Percentiles rank a stretch among this genome's conserved stretches.
Conservation (phyloP, 371 early-diverging fungal genomes). For the Rhizomucor pusillus region DNA sequence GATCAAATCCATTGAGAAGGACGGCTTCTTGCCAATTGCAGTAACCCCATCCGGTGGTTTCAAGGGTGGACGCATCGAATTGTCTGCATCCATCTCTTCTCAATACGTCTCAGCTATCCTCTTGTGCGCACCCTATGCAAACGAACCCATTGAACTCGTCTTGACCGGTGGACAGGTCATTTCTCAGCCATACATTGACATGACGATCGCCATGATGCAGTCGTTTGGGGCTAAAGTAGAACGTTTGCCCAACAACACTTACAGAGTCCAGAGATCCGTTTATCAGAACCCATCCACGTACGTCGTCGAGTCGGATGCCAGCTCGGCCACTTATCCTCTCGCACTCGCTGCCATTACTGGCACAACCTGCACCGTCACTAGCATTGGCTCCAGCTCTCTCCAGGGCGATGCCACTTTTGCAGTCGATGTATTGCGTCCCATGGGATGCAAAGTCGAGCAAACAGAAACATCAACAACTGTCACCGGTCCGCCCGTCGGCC, state of each 20-base stretch:
- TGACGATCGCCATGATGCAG: conserved; percentile 98
- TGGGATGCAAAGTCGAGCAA: conserved; percentile 90
- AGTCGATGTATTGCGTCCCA: conserved; percentile 84
- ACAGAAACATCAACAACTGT: conserved; percentile 88
- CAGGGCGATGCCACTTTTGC: conserved; percentile 95
- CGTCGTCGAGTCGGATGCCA: conserved; percentile 95
- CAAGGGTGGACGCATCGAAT: conserved; percentile 84
- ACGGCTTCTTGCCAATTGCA: conserved; percentile 87
- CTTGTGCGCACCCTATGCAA: conserved; percentile 93
- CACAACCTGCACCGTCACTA: conserved; percentile 81
- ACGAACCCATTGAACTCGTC: conserved; percentile 74
- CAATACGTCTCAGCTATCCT: conserved; percentile 98
- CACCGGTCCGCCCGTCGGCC: conserved; percentile 78
- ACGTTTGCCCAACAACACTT: conserved; percentile 74
- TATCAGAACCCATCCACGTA: conserved; percentile 84
- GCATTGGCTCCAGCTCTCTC: conserved; percentile 86
- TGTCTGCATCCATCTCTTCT: conserved; percentile 92
- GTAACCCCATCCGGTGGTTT: conserved; percentile 78
- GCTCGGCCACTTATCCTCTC: conserved; percentile 96
- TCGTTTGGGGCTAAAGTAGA: conserved; percentile 87
- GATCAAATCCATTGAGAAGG: conserved; percentile 74
- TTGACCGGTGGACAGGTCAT: conserved; percentile 93
- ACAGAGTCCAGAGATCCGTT: conserved; percentile 72
- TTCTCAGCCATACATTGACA: conserved; percentile 97
- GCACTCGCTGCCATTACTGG: conserved; percentile 98